These are phyloP conservation scores for Didymella pinodella DNA, from an alignment of 2,329 filamentous ascomycete species.

Conservation along the genomic window DNA sequence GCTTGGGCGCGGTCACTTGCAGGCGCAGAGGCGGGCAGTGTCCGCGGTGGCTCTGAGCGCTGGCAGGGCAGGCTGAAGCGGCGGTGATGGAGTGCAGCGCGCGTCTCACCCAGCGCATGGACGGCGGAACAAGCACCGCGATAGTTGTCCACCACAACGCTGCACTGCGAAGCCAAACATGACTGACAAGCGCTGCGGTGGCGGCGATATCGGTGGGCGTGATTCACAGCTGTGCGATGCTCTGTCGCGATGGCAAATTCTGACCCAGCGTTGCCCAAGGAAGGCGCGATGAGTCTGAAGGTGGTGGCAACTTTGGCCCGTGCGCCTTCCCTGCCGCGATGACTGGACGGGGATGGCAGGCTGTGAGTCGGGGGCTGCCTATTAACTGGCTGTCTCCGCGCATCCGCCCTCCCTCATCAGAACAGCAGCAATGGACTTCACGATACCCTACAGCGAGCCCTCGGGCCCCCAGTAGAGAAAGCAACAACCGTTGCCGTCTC, in stretches of 20 bases:
- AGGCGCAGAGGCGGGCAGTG: conserved; percentile 33
- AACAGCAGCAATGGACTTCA: conserved; percentile 47
- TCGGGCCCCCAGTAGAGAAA: conserved; percentile 43
- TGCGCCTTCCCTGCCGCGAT: conserved; percentile 29
- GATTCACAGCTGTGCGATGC: conserved; percentile 9
- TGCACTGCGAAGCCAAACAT: not conserved
- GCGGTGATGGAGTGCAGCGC: conserved; percentile 13
- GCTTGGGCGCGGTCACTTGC: conserved; percentile 26
- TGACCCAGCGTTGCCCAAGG: conserved; percentile 15
- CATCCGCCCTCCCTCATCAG: conserved; percentile 37
- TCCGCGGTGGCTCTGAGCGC: conserved; percentile 16
- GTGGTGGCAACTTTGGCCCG: conserved; percentile 35
- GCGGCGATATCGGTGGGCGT: conserved; percentile 12
- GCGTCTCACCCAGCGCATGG: conserved; percentile 28
- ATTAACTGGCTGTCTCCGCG: conserved; percentile 41
- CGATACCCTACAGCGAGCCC: conserved; percentile 43
- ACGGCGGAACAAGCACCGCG: not conserved
- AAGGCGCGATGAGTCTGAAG: conserved; percentile 33
- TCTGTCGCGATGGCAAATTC: conserved; percentile 19
- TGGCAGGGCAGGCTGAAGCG: conserved; percentile 6
- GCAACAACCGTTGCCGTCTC: conserved; percentile 27
- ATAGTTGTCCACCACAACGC: not conserved
- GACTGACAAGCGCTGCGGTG: not conserved
- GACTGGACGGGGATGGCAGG: conserved; percentile 29
- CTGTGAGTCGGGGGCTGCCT: conserved; percentile 33